phyloP scores from a whole-genome alignment of 2,329 filamentous ascomycete species.

The Amphichorda felina region DNA sequence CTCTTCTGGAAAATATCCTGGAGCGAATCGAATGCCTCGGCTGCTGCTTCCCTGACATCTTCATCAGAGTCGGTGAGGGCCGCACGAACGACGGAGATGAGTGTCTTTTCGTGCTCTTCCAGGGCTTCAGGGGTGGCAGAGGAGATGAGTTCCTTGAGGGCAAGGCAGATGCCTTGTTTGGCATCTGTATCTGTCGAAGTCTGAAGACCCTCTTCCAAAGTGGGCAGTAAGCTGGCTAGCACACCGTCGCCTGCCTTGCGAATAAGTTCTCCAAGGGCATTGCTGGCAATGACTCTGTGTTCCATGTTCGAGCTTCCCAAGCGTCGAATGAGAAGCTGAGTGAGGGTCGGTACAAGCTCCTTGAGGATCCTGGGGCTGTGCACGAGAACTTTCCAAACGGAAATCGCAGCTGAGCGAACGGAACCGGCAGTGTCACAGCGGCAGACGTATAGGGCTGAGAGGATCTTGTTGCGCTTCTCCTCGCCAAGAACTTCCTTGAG shows the following conservation, averaged over 20 bases:
- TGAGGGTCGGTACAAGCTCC: slow-evolving; percentile 88
- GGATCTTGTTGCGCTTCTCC: slow-evolving; percentile 91
- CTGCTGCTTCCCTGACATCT: slow-evolving; percentile 88
- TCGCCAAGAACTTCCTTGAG: slow-evolving; percentile 88
- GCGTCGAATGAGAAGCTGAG: slow-evolving; percentile 85
- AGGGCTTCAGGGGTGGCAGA: slow-evolving; percentile 81
- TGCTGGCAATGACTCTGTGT: slow-evolving; percentile 97
- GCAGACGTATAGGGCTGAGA: slow-evolving; percentile 96
- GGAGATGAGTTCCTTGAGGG: slow-evolving; percentile 82
- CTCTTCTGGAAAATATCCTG: slow-evolving; percentile 91
- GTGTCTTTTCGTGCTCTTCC: slow-evolving; percentile 87
- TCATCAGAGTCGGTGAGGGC: slow-evolving; percentile 82
- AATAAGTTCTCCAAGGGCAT: slow-evolving; percentile 91
- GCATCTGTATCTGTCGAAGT: slow-evolving; percentile 83
- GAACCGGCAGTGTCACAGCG: slow-evolving; percentile 90
- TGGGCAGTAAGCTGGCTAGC: slow-evolving; percentile 75
- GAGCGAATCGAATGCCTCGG: slow-evolving; percentile 91
- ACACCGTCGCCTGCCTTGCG: slow-evolving; percentile 94
- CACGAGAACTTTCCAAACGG: slow-evolving; percentile 94
- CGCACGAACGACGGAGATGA: slow-evolving; percentile 88
- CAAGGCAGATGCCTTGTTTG: slow-evolving; percentile 95
- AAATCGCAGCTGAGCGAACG: slow-evolving; percentile 79
- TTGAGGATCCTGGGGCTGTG: slow-evolving; percentile 86
- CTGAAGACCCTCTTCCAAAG: slow-evolving; percentile 82
- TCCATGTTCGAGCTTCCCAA: slow-evolving; percentile 95